Evolutionary conservation across 1,284 basidiomycete species (phyloP).

Genomic region (Leucoagaricus sp.): DNA sequence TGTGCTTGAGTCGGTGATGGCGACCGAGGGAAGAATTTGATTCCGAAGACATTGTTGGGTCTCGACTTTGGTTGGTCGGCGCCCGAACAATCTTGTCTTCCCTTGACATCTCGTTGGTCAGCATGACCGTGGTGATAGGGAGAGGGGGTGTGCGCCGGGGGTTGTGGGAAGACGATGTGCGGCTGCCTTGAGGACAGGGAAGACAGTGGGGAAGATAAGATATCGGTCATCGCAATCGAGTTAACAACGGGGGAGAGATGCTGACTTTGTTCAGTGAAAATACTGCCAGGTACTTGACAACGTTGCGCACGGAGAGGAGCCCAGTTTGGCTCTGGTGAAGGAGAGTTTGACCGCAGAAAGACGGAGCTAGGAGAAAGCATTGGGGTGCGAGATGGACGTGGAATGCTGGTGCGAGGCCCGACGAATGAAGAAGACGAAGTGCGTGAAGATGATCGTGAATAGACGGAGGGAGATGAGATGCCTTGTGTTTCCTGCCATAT

Average conservation of each 20-base stretch:
- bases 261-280: conserved; percentile 43
- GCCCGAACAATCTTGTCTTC: background rate
- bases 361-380: conserved; percentile 29
- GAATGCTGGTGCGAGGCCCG: conserved; percentile 2
- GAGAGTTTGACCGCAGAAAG: conserved; percentile 39
- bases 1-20: conserved; percentile 35
- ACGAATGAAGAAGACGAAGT: conserved; percentile 22
- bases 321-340: conserved; percentile 41
- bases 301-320: conserved; percentile 26
- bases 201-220: conserved; percentile 30
- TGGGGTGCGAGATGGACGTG: conserved; percentile 14
- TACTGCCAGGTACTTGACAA: conserved; percentile 26
- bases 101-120: background rate
- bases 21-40: conserved; percentile 51
- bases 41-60: conserved; percentile 33
- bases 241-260: conserved; percentile 40
- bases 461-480: conserved; percentile 40
- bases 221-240: conserved; percentile 37
- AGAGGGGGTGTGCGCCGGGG: conserved; percentile 15
- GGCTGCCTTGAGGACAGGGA: conserved; percentile 18
- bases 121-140: conserved; percentile 6
- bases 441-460: conserved; percentile 37
- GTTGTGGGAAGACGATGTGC: conserved; percentile 16
- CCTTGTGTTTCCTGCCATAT: conserved; percentile 37
- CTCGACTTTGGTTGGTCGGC: conserved; percentile 9